Percentiles rank a stretch among this genome's conserved stretches.
Conservation (phyloP, 148 eudicot species). For the Spergularia marina region DNA sequence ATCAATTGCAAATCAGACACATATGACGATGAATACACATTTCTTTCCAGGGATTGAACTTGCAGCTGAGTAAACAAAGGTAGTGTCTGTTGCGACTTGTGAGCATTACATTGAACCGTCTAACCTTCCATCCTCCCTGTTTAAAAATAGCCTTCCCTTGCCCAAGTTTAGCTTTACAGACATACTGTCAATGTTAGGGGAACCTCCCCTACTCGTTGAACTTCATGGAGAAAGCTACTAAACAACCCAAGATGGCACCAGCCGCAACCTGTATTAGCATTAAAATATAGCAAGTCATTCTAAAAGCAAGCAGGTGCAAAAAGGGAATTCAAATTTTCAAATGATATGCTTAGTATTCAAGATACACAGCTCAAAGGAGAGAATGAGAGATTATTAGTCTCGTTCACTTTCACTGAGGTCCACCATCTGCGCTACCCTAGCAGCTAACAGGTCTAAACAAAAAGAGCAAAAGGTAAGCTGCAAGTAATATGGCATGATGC, state of each 20-base stretch:
- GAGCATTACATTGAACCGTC: not conserved
- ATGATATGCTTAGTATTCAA: not conserved
- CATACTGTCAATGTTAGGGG: not conserved
- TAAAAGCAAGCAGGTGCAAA: not conserved
- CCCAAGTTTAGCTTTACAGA: not conserved
- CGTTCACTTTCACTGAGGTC: not conserved
- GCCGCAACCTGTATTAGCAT: slow-evolving; percentile 40
- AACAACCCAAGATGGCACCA: slow-evolving; percentile 42
- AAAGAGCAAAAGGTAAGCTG: no score
- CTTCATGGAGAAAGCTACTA: slow-evolving; percentile 39
- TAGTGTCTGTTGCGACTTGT: not conserved
- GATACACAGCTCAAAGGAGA: not conserved
- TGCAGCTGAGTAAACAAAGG: not conserved
- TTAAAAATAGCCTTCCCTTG: not conserved
- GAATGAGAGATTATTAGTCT: not conserved
- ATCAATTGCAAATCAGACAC: no score
- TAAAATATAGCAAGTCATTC: not conserved
- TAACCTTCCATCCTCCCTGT: not conserved
- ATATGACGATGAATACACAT: slow-evolving; percentile 12
- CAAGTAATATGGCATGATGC: no score
- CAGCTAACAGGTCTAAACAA: no score
- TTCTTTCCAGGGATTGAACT: not conserved
- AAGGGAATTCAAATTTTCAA: not conserved
- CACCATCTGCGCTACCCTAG: no score
- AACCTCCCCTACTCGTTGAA: slow-evolving; percentile 24